These are phyloP conservation scores for Chlorella sp. DNA, from an alignment of 139 green algal species.

Conservation along the genomic window DNA sequence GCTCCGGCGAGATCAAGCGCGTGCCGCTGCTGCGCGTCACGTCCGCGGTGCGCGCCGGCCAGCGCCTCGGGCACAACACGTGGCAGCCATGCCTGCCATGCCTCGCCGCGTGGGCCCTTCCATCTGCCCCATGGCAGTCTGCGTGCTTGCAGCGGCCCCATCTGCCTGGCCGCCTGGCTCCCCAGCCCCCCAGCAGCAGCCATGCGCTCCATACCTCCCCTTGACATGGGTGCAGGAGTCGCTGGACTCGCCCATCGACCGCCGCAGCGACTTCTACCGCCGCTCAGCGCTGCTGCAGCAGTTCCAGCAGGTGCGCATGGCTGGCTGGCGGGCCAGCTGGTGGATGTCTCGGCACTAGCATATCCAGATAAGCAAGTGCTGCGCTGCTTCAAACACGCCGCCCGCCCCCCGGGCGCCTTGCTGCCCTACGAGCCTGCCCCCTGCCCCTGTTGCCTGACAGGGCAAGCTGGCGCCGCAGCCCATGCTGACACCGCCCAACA, in stretches of 20 bases:
- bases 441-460: not conserved
- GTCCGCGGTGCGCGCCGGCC: not conserved
- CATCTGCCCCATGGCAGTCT: too few relatives aligned
- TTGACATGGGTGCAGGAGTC: constrained; percentile 55
- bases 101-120: too few relatives aligned
- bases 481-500: constrained; percentile 57
- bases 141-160: too few relatives aligned
- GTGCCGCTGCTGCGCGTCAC: constrained; percentile 42
- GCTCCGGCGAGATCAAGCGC: constrained; percentile 12
- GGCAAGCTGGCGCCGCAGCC: constrained; percentile 46
- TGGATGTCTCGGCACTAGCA: too few relatives aligned
- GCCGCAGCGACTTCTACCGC: constrained; percentile 73
- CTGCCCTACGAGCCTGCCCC: too few relatives aligned
- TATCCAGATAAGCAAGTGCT: too few relatives aligned
- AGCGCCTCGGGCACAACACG: too few relatives aligned
- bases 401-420: too few relatives aligned
- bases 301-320: not conserved
- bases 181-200: too few relatives aligned
- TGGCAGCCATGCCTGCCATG: not conserved
- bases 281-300: constrained; percentile 43
- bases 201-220: not conserved
- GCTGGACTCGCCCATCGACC: constrained; percentile 75
- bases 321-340: too few relatives aligned
- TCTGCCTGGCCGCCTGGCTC: too few relatives aligned
- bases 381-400: too few relatives aligned